Conservation (phyloP, 1,139 yeast species). For the Magnusiomyces tetraspermus region DNA sequence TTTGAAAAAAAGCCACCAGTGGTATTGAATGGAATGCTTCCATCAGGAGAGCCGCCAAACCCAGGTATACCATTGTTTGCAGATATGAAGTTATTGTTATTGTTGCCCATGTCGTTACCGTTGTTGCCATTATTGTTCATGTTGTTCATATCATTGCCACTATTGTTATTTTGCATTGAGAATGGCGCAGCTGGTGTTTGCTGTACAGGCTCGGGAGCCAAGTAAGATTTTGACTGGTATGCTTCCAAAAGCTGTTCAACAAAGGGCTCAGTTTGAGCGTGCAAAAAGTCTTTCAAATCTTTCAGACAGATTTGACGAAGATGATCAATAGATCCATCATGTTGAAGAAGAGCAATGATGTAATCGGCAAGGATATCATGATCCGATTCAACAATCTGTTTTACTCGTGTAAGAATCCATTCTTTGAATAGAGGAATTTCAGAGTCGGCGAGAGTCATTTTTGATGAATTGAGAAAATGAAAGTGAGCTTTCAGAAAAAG, state of each 20-base stretch:
- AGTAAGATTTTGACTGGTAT: slow-evolving; percentile 15
- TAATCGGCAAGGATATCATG: slow-evolving; percentile 39
- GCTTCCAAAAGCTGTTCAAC: slow-evolving; percentile 21
- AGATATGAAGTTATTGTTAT: too few species aligned
- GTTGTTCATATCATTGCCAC: too few species aligned
- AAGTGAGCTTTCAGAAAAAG: too few species aligned
- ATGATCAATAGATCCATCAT: slow-evolving; percentile 30
- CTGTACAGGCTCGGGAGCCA: neutral
- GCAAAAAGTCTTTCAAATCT: slow-evolving; percentile 34
- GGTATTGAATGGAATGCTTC: neutral
- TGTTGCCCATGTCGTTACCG: slow-evolving; percentile 15
- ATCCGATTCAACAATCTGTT: slow-evolving; percentile 34
- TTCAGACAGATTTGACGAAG: slow-evolving; percentile 29
- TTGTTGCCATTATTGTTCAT: slow-evolving; percentile 2
- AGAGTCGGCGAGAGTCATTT: slow-evolving; percentile 11
- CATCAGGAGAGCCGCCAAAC: neutral
- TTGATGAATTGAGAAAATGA: too few species aligned
- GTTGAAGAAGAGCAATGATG: slow-evolving; percentile 36
- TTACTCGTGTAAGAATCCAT: slow-evolving; percentile 33
- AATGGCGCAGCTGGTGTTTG: too few species aligned
- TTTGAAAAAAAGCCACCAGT: neutral
- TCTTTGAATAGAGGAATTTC: slow-evolving; percentile 25
- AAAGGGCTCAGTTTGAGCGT: slow-evolving; percentile 22
- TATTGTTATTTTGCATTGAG: too few species aligned
- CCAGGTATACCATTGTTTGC: neutral